Conservation (phyloP, 257 asterid genomes). For the Fraxinus quadrangulata region DNA sequence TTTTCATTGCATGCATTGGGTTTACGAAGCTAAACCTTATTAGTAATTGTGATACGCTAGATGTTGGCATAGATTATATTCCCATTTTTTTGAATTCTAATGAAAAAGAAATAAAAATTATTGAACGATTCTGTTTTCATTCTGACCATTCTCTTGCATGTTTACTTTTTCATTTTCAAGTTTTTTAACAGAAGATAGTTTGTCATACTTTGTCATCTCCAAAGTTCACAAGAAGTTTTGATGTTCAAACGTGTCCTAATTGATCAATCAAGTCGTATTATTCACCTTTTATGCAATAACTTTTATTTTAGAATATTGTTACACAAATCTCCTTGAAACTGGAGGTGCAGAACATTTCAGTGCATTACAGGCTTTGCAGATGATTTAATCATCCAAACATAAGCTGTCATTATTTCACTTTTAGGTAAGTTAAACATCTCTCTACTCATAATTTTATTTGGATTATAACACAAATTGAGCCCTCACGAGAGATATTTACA, state of each 20-base stretch:
- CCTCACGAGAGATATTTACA: neutral
- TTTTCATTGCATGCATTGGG: neutral
- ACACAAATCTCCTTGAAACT: neutral
- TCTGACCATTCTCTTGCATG: too few relatives aligned
- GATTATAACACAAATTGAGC: neutral
- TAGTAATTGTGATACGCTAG: neutral
- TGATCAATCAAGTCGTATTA: too few relatives aligned
- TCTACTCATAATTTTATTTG: neutral
- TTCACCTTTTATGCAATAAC: neutral
- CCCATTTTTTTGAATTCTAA: too few relatives aligned
- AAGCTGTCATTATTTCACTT: neutral
- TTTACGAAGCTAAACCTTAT: neutral
- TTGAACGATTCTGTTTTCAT: too few relatives aligned
- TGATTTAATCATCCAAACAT: neutral
- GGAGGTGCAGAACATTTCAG: neutral
- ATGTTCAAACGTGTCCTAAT: too few relatives aligned
- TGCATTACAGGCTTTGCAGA: conserved; percentile 5
- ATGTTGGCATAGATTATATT: too few relatives aligned
- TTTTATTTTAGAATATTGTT: neutral
- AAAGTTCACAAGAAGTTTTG: neutral
- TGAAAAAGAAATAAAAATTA: too few relatives aligned
- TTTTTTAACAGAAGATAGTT: neutral
- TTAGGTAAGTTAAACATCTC: neutral
- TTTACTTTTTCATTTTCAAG: neutral
- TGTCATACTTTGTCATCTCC: neutral